Base-by-base conservation (phyloP, 2,329 filamentous ascomycete genomes). In the Dactylella cylindrospora region DNA sequence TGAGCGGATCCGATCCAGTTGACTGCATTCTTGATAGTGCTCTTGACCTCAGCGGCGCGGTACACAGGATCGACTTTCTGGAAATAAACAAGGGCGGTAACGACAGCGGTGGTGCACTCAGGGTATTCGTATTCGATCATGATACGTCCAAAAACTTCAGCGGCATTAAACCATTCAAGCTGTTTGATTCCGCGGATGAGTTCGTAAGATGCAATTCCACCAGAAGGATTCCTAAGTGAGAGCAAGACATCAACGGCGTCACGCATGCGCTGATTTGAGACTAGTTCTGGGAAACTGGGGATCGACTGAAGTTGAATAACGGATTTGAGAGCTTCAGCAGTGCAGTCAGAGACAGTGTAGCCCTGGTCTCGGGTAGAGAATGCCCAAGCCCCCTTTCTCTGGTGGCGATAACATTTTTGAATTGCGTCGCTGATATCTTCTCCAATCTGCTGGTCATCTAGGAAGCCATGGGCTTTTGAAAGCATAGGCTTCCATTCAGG, bases 121-220 rank as follows among this genome's bases (percentile, higher is more conserved):
- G 91, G 90, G 70, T 98, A 97, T 72, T 95, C 89, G 72, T 98
- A 98, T 71, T 97, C 91, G 49, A 98, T 85, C 93, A 98, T 98
- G 75, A 98, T 98, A 15, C 84, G 81, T 10, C 89, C 90, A 72
- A 98, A 98, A 0, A 98, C 90, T 72, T 98, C 93, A 1, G 93
- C 93, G 0, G 91, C 91, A 70, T 98, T 98, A 35, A 98, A 80
- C 72, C 84, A 79, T 73, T 98, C 93, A 67, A 97, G 73, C 67
- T 80, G 81, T 67, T 86, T 79, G 7, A 87, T 85, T 1, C 86
- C 91, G 20, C 93, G 83, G 1, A 85, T 85, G 1, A 81, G 81
- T 71, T 98, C 93, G 72, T 98, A 98, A 12, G 89, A 93, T 0
- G 89, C 87, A 70, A 90, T 91, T 2, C 89, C 93, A 17, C 90